Percentiles rank a stretch among this genome's conserved stretches.
Evolutionary conservation across 306 rosid genomes (phyloP).

Genomic region (Arachis hypogaea): DNA sequence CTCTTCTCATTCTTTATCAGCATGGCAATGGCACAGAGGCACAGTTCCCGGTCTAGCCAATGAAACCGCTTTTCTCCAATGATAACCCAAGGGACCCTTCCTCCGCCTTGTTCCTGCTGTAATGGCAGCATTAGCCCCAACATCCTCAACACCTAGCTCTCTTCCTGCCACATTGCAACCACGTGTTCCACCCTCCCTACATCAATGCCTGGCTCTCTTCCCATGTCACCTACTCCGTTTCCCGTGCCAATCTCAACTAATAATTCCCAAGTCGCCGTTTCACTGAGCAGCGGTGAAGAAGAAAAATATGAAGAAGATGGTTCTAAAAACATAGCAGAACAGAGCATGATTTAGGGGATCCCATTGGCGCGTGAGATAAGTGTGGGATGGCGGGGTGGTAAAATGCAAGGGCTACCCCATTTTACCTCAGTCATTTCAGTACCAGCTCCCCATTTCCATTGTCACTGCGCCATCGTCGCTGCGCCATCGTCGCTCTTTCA

Average conservation of each 20-base stretch:
- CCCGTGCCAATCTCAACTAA: slow-evolving; percentile 45
- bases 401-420: no score
- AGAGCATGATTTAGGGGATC: background rate
- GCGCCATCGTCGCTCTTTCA: no score
- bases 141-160: slow-evolving; percentile 48
- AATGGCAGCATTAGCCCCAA: slow-evolving; percentile 38
- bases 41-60: slow-evolving; percentile 33
- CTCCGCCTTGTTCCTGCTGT: background rate
- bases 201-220: slow-evolving; percentile 62
- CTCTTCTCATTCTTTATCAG: background rate
- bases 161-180: slow-evolving; percentile 64
- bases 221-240: slow-evolving; percentile 63
- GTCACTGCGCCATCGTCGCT: no score
- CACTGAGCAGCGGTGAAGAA: background rate
- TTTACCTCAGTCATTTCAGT: no score
- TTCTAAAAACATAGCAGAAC: background rate
- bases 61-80: background rate
- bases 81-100: slow-evolving; percentile 24
- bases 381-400: background rate
- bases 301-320: background rate
- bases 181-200: slow-evolving; percentile 59
- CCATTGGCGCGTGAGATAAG: background rate
- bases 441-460: no score
- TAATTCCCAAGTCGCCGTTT: background rate
- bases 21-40: slow-evolving; percentile 22